These are phyloP conservation scores for Hypoxylon sp. DNA, from an alignment of 2,329 filamentous ascomycete species.

Conservation along the genomic window DNA sequence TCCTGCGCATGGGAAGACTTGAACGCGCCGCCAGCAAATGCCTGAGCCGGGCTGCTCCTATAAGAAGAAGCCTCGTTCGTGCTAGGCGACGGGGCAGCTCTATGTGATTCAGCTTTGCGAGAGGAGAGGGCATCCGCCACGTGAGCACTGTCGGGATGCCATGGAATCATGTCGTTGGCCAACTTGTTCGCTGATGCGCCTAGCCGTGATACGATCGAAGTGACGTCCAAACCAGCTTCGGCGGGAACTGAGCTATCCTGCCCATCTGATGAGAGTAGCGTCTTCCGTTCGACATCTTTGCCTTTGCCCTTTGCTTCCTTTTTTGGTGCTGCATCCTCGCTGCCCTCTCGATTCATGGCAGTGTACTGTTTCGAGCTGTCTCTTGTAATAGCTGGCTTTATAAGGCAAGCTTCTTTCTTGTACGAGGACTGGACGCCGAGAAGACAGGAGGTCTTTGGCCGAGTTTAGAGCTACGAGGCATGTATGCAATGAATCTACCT, in stretches of 20 bases:
- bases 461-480: not conserved
- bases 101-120: constrained; percentile 37
- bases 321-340: not conserved
- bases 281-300: constrained; percentile 14
- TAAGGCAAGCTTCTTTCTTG: no score
- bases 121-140: constrained; percentile 22
- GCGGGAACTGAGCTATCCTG: constrained; percentile 1
- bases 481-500: no score
- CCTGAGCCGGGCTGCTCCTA: constrained; percentile 20
- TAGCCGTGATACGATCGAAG: constrained; percentile 31
- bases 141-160: constrained; percentile 10
- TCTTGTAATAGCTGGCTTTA: not conserved
- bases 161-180: constrained; percentile 22
- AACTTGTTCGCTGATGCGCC: constrained; percentile 35
- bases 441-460: not conserved
- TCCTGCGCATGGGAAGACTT: constrained; percentile 41
- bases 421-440: not conserved
- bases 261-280: not conserved
- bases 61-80: constrained; percentile 20
- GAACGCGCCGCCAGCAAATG: constrained; percentile 35
- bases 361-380: not conserved
- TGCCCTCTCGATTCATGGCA: constrained; percentile 18
- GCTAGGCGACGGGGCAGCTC: not conserved
- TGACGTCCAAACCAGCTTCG: not conserved
- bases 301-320: constrained; percentile 13